Evolutionary conservation across 768 basidiomycete genomes (phyloP), one percentile per base, ranked within the genome.

Genomic region (Suillus ampliporus): DNA sequence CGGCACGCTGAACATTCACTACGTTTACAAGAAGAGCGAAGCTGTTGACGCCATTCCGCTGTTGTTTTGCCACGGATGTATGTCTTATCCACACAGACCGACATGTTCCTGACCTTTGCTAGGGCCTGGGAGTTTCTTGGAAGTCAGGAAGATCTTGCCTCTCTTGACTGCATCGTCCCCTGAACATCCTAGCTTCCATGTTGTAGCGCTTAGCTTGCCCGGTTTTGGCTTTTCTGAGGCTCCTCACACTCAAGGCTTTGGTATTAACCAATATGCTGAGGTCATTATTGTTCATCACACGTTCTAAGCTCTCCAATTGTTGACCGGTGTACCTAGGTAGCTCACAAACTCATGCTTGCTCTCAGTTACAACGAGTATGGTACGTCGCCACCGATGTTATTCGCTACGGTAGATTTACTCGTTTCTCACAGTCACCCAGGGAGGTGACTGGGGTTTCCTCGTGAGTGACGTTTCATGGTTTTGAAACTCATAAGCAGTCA

Each of bases 51-150:
- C 87, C 0, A 83, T 89, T 26, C 86, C 87, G 1, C 69, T 89
- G 21, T 73, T 89, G 31, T 88, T 84, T 64, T 79, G 88, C 14
- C 87, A 89, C 64, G 88, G 88, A 46, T 89, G 87, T 80, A 77
- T 77, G 1, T 80, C 82, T 23, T 80, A 85, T 11, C 57, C 73
- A 8, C 80, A 76, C 2, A 76, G 75, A 65, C 13, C 13, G 13
- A 21, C 13, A 15, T 14, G 19, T 35, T 52, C 35, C 51, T 52
- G n/a, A 52, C 34, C 34, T 21, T 14, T 14, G 34, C n/a, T 6
- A 52, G 51, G 51, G 51, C 43, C 43, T 44, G 14, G 43, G n/a
- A 35, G 51, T 52, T 52, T 52, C 51, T 15, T 52, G n/a, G 6
- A 15, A 44, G 43, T 44, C 43, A 21, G n/a, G 10, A 44, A 44